phyloP scores from a whole-genome alignment of 2,329 filamentous ascomycete genomes.

The Colletotrichum caudatum region DNA sequence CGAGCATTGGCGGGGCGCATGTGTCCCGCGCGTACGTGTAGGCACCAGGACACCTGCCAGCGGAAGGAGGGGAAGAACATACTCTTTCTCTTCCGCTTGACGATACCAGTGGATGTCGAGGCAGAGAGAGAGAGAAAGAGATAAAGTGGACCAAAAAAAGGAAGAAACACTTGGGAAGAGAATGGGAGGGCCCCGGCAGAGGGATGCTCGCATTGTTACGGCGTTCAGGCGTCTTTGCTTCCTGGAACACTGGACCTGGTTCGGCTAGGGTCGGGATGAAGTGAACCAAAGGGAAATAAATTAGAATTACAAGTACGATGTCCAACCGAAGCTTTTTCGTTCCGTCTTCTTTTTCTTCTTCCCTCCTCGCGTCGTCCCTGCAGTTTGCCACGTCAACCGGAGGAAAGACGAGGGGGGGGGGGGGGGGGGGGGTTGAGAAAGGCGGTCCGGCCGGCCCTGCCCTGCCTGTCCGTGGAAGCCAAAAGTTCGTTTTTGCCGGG shows the following conservation, averaged over 20 bases:
- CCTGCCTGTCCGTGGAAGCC: neutral
- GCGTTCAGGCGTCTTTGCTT: slow-evolving; percentile 43
- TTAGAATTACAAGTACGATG: slow-evolving; percentile 40
- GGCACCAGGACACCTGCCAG: slow-evolving; percentile 19
- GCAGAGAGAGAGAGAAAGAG: slow-evolving; percentile 8
- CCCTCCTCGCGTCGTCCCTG: neutral
- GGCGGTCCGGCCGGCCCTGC: neutral
- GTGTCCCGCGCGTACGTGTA: slow-evolving; percentile 17
- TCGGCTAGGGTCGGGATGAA: slow-evolving; percentile 38
- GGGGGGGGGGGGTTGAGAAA: no score
- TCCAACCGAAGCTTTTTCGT: slow-evolving; percentile 15
- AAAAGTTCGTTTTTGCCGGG: no score
- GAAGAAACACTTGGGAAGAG: slow-evolving; percentile 14
- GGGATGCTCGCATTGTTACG: slow-evolving; percentile 42
- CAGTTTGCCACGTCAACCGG: neutral
- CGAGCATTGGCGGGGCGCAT: slow-evolving; percentile 33
- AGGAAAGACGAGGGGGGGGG: neutral
- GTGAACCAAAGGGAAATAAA: slow-evolving; percentile 39
- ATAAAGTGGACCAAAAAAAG: slow-evolving; percentile 2
- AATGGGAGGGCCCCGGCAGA: slow-evolving; percentile 26
- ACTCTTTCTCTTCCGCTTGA: slow-evolving; percentile 24
- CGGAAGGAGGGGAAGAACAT: neutral
- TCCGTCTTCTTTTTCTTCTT: no score
- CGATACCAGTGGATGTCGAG: slow-evolving; percentile 37
- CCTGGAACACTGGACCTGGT: slow-evolving; percentile 42